Conservation (phyloP, 2,329 filamentous ascomycete species). For the Oidium heveae region DNA sequence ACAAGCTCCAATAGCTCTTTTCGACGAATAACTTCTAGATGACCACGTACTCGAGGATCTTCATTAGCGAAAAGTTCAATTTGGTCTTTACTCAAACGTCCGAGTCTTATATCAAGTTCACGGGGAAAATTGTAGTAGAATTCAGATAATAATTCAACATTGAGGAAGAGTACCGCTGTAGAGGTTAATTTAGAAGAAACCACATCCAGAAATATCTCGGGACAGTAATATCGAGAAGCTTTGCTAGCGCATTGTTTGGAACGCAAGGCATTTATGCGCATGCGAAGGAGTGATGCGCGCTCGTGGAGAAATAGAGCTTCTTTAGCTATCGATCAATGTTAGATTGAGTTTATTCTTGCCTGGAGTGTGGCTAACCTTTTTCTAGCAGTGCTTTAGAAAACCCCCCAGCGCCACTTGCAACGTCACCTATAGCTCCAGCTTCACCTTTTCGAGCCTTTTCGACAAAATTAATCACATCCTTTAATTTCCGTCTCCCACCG, state of each 20-base stretch:
- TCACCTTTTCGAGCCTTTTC: slow-evolving; percentile 77
- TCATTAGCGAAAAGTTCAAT: slow-evolving; percentile 81
- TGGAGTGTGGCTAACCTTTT: slow-evolving; percentile 31
- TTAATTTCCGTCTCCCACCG: slow-evolving; percentile 62
- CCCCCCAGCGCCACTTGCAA: slow-evolving; percentile 64
- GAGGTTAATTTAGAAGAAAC: slow-evolving; percentile 85
- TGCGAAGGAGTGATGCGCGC: slow-evolving; percentile 67
- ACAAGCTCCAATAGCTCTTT: slow-evolving; percentile 89
- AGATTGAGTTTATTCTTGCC: neutral
- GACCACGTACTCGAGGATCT: slow-evolving; percentile 68
- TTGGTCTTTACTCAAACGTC: slow-evolving; percentile 51
- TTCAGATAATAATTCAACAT: slow-evolving; percentile 86
- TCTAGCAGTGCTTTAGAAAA: slow-evolving; percentile 72
- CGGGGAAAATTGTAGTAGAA: slow-evolving; percentile 97
- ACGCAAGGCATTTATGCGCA: slow-evolving; percentile 69
- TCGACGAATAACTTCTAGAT: slow-evolving; percentile 73
- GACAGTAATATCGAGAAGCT: slow-evolving; percentile 89
- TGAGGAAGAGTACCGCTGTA: slow-evolving; percentile 88
- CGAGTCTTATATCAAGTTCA: slow-evolving; percentile 67
- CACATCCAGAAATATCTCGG: slow-evolving; percentile 92
- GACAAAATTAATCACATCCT: slow-evolving; percentile 74
- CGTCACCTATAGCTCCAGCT: slow-evolving; percentile 60
- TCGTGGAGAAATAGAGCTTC: slow-evolving; percentile 89
- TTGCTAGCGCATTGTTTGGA: slow-evolving; percentile 66
- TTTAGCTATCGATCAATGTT: slow-evolving; percentile 30